Percentiles rank a stretch among this genome's conserved stretches.
phyloP scores from a whole-genome alignment of 139 green algal species.

The Asterochloris erici region DNA sequence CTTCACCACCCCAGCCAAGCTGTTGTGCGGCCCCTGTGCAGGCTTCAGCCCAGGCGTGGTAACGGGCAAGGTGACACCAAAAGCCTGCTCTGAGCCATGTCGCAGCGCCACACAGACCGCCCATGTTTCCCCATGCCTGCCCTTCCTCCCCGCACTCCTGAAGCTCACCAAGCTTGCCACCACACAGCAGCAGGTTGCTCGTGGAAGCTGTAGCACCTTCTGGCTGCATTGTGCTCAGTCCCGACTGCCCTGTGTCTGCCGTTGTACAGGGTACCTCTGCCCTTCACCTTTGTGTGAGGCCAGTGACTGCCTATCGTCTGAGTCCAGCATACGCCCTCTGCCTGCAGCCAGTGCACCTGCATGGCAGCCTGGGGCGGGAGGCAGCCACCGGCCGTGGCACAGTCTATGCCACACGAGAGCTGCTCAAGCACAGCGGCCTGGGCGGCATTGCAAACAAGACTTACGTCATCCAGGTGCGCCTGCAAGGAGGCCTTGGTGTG shows the following conservation, averaged over 20 bases:
- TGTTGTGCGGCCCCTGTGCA: neutral
- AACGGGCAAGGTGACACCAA: conserved; percentile 62
- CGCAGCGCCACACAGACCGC: too few relatives aligned
- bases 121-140: too few relatives aligned
- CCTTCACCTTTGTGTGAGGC: neutral
- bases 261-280: too few relatives aligned
- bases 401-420: conserved; percentile 66
- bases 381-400: conserved; percentile 69
- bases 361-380: conserved; percentile 68
- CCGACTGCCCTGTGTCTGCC: too few relatives aligned
- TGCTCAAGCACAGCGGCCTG: conserved; percentile 50
- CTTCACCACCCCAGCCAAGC: neutral
- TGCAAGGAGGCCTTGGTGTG: neutral
- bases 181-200: too few relatives aligned
- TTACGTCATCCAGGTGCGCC: conserved; percentile 67
- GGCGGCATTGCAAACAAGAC: conserved; percentile 44
- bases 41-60: conserved; percentile 83
- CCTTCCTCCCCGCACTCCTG: too few relatives aligned
- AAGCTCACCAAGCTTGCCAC: too few relatives aligned
- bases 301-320: neutral
- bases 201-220: too few relatives aligned
- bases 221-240: too few relatives aligned
- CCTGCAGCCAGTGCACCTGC: conserved; percentile 70
- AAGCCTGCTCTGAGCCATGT: too few relatives aligned
- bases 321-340: neutral